Evolutionary conservation across 192 early-diverging fungal genomes (phyloP).

Genomic region (Globomyces pollinis-pini): DNA sequence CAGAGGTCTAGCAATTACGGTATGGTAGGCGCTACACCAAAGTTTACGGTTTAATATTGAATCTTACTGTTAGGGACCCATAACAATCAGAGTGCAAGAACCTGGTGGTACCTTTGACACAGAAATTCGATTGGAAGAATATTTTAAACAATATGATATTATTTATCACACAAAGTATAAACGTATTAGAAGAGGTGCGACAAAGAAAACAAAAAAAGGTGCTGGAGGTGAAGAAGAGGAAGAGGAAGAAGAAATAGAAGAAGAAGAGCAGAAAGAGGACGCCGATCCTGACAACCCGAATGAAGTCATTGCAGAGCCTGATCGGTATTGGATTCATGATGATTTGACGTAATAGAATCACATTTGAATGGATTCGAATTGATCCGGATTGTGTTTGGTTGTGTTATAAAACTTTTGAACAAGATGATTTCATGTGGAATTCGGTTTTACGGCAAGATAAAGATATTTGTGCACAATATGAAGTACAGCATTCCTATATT

Average conservation of each 20-base stretch:
- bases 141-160: conserved; percentile 71
- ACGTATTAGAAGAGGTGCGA: conserved; percentile 59
- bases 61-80: conserved; percentile 37
- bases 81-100: conserved; percentile 50
- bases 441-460: conserved; percentile 81
- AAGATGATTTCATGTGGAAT: conserved; percentile 94
- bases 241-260: conserved; percentile 24
- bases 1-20: conserved; percentile 40
- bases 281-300: conserved; percentile 48
- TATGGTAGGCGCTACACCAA: conserved; percentile 30
- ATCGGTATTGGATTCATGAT: too few relatives aligned
- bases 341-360: conserved; percentile 25
- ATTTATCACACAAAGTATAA: conserved; percentile 98
- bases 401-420: conserved; percentile 74
- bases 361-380: conserved; percentile 95
- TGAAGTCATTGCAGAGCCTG: conserved; percentile 12
- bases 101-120: conserved; percentile 50
- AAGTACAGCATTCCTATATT: conserved; percentile 50
- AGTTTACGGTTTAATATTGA: conserved; percentile 41
- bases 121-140: conserved; percentile 63
- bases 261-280: conserved; percentile 41
- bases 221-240: conserved; percentile 37
- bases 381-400: conserved; percentile 95
- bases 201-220: conserved; percentile 40
- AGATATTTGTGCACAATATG: conserved; percentile 87